Conservation (phyloP, 2,329 filamentous ascomycete genomes). For the Penicillium sp. region DNA sequence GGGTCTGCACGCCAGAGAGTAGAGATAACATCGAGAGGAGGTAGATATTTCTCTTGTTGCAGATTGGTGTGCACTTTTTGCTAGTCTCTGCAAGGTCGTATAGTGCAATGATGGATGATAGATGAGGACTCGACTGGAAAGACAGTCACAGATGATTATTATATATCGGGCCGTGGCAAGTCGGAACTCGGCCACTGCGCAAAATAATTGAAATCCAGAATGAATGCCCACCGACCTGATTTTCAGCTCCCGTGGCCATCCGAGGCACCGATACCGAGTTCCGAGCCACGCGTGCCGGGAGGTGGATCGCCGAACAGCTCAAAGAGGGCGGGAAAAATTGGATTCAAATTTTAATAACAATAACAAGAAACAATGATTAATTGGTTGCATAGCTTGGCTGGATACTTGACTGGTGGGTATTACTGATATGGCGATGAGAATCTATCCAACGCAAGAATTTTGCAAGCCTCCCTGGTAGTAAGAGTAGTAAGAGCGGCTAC, state of each 20-base stretch:
- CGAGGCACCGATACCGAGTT: conserved; percentile 14
- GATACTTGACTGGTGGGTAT: too few relatives aligned
- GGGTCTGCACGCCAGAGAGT: conserved; percentile 23
- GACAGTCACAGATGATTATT: neutral
- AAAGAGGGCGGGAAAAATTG: neutral
- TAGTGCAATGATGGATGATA: neutral
- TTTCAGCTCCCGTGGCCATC: neutral
- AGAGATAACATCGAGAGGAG: conserved; percentile 19
- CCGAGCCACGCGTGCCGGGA: neutral
- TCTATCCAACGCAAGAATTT: too few relatives aligned
- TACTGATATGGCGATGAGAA: too few relatives aligned
- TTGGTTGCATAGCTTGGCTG: too few relatives aligned
- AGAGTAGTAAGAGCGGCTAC: too few relatives aligned
- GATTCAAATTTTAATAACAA: too few relatives aligned
- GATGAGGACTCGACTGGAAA: neutral
- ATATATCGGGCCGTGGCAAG: neutral
- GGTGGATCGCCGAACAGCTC: neutral
- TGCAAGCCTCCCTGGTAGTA: too few relatives aligned
- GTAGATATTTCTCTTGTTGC: conserved; percentile 1
- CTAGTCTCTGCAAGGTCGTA: neutral
- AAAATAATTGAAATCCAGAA: neutral
- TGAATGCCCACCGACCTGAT: neutral
- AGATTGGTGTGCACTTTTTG: too few relatives aligned
- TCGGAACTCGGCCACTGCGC: neutral
- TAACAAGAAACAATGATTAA: too few relatives aligned